phyloP scores from a whole-genome alignment of 169 alveolate species.

The Toxoplasma gondii region DNA sequence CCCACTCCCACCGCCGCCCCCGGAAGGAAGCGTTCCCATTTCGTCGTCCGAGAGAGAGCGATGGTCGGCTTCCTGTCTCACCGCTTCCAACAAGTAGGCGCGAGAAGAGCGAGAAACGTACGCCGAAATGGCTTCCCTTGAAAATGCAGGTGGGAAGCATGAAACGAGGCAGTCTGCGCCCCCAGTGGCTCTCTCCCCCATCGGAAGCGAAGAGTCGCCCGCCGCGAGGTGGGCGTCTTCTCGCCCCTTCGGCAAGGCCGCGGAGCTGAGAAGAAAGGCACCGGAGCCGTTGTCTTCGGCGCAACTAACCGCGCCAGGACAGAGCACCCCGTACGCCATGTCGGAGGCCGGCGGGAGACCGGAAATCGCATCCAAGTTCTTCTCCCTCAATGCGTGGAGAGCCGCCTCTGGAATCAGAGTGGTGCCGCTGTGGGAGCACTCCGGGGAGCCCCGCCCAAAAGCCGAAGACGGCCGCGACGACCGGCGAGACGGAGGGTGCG shows the following conservation, averaged over 20 bases:
- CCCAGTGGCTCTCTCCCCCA: background rate
- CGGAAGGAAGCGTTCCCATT: background rate
- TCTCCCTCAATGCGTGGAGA: background rate
- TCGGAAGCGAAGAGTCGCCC: background rate
- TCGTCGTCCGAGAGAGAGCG: background rate
- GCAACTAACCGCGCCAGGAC: background rate
- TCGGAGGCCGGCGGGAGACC: background rate
- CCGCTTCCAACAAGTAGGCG: background rate
- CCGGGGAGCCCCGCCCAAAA: background rate
- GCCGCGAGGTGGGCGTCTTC: background rate
- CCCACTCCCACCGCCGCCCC: background rate
- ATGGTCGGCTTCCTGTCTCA: background rate
- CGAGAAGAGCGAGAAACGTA: background rate
- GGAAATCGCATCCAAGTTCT: background rate
- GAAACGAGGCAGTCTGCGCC: background rate
- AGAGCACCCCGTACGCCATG: conserved; percentile 6
- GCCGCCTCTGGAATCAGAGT: background rate
- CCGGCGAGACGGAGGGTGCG: background rate
- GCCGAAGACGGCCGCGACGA: background rate
- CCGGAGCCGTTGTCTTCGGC: background rate
- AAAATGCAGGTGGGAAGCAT: background rate
- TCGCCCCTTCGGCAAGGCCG: background rate
- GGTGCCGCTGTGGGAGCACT: background rate
- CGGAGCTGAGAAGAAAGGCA: background rate
- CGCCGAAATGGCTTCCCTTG: background rate